phyloP scores from a whole-genome alignment of 139 green algal species.

The Chlamydomonas applanata region DNA sequence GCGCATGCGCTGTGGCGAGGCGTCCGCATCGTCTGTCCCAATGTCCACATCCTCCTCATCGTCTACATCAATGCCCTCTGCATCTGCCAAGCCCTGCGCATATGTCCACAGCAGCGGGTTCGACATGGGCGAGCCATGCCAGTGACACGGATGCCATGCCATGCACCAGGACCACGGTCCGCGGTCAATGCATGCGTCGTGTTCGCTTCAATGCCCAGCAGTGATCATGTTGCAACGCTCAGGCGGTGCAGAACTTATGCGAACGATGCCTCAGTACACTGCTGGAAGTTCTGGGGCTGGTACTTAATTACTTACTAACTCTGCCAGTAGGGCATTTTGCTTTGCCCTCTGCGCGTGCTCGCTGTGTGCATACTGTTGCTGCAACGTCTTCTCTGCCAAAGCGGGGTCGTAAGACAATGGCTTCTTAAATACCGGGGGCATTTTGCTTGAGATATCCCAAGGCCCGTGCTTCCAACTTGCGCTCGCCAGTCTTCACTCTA shows the following conservation, averaged over 20 bases:
- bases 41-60: constrained; percentile 17
- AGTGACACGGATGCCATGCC: too few relatives aligned
- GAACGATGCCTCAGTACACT: background rate
- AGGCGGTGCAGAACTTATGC: background rate
- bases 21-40: too few relatives aligned
- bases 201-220: too few relatives aligned
- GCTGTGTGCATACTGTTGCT: constrained; percentile 1
- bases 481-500: too few relatives aligned
- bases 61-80: constrained; percentile 26
- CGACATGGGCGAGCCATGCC: too few relatives aligned
- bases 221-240: background rate
- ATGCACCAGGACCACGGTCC: too few relatives aligned
- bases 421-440: constrained; percentile 33
- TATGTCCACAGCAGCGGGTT: background rate
- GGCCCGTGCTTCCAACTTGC: too few relatives aligned
- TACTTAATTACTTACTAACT: constrained; percentile 16
- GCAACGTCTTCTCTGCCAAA: constrained; percentile 28
- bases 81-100: constrained; percentile 27
- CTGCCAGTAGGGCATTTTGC: constrained; percentile 11
- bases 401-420: constrained; percentile 19
- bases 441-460: background rate
- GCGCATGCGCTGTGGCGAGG: too few relatives aligned
- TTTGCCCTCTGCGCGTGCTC: constrained; percentile 6
- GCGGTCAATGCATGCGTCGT: too few relatives aligned
- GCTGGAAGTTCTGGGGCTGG: background rate